phyloP scores from a whole-genome alignment of 2,329 filamentous ascomycete genomes.

The Rhinocladiella similis region DNA sequence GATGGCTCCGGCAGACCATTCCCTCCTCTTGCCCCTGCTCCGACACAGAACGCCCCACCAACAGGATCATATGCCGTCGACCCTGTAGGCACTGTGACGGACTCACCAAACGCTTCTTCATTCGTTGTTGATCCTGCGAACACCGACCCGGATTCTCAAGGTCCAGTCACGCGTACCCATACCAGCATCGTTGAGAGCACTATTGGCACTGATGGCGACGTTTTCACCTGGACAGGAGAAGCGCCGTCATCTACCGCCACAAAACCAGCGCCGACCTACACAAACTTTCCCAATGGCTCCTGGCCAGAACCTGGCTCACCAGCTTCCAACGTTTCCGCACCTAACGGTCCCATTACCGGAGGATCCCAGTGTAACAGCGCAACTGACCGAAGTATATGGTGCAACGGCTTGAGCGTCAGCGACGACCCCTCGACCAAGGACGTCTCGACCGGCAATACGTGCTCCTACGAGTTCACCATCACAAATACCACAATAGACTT shows the following conservation, averaged over 20 bases:
- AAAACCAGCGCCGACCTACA: constrained; percentile 8
- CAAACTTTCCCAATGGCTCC: constrained; percentile 1
- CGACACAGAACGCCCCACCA: not conserved
- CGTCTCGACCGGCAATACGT: constrained; percentile 20
- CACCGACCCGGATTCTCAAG: not conserved
- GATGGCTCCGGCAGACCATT: constrained; percentile 1
- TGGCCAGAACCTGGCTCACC: constrained; percentile 11
- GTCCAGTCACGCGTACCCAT: not conserved
- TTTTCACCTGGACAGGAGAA: constrained; percentile 16
- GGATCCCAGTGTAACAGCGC: constrained; percentile 15
- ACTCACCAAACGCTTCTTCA: not conserved
- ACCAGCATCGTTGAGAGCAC: constrained; percentile 11
- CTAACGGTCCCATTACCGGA: not conserved
- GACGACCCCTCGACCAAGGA: constrained; percentile 14
- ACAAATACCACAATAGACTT: constrained; percentile 24
- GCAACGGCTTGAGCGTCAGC: constrained; percentile 16
- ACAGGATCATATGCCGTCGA: not conserved
- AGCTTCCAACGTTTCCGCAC: constrained; percentile 13
- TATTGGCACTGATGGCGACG: constrained; percentile 12
- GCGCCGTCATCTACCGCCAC: constrained; percentile 1
- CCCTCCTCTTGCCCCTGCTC: not conserved
- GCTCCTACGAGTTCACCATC: constrained; percentile 23
- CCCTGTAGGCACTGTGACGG: not conserved
- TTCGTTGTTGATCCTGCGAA: not conserved
- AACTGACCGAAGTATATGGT: constrained; percentile 20